Conservation (phyloP, 768 basidiomycete species). For the Gelatoporia subvermispora region DNA sequence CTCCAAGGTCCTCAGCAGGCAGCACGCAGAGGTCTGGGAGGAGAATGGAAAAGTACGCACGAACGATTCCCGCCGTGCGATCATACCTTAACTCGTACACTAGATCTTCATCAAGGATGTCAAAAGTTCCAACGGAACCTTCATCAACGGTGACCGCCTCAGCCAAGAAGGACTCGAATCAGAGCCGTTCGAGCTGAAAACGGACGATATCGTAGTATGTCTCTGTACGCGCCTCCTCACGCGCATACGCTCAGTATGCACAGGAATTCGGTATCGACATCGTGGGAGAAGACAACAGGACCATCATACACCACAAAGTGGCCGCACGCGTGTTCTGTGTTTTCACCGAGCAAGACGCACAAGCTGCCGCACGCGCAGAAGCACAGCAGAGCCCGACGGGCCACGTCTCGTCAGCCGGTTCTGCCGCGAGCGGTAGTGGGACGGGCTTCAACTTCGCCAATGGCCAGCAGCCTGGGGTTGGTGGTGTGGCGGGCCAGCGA, state of each 20-base stretch:
- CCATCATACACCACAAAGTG: conserved; percentile 97
- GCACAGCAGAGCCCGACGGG: conserved; percentile 47
- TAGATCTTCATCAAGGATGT: conserved; percentile 98
- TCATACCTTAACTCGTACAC: conserved; percentile 7
- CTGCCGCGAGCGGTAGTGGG: conserved; percentile 34
- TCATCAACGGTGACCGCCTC: conserved; percentile 93
- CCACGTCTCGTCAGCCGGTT: conserved; percentile 26
- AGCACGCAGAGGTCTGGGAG: conserved; percentile 99
- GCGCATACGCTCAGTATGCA: not conserved
- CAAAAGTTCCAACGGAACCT: conserved; percentile 96
- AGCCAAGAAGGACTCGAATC: conserved; percentile 87
- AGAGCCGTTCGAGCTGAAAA: conserved; percentile 90
- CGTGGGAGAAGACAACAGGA: conserved; percentile 96
- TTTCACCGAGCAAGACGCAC: conserved; percentile 80
- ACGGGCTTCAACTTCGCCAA: conserved; percentile 40
- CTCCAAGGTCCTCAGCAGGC: conserved; percentile 87
- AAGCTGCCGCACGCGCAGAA: conserved; percentile 65
- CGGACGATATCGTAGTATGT: conserved; percentile 92
- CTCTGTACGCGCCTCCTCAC: not conserved
- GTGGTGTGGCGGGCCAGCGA: conserved; percentile 38
- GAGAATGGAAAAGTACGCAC: conserved; percentile 72
- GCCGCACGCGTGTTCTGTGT: conserved; percentile 91
- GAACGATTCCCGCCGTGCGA: not conserved
- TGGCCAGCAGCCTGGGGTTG: conserved; percentile 24
- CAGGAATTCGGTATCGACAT: conserved; percentile 99